phyloP scores from a whole-genome alignment of 2,329 filamentous ascomycete species.

The Nothopassalora personata region DNA sequence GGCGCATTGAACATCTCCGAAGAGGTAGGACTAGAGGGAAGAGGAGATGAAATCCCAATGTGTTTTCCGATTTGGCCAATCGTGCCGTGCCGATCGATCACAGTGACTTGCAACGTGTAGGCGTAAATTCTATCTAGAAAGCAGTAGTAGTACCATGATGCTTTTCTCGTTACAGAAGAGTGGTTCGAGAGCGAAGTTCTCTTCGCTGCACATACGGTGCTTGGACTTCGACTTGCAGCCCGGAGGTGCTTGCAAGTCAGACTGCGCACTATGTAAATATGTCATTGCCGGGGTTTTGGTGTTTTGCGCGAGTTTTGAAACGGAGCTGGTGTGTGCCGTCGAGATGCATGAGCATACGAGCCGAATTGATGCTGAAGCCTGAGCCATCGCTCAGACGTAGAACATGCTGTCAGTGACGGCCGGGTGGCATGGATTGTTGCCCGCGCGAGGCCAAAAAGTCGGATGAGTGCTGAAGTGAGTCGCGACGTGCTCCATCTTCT shows the following conservation, averaged over 20 bases:
- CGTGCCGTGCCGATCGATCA: background rate
- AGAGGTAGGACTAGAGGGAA: background rate
- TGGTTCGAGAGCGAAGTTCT: background rate
- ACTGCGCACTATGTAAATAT: background rate
- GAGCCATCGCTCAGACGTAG: background rate
- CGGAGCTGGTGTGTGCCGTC: background rate
- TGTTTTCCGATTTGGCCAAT: background rate
- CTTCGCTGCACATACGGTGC: background rate
- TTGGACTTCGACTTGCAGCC: slow-evolving; percentile 1
- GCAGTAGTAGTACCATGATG: background rate
- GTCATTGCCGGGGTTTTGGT: too few species aligned
- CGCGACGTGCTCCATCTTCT: background rate
- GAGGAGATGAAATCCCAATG: background rate
- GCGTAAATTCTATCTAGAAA: background rate
- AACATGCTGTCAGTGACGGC: background rate
- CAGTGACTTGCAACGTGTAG: background rate
- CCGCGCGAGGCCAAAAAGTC: background rate
- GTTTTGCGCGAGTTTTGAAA: background rate
- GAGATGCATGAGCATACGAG: too few species aligned
- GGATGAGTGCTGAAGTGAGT: background rate
- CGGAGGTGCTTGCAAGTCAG: background rate
- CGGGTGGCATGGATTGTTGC: background rate
- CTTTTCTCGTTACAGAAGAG: background rate
- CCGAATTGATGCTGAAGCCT: background rate
- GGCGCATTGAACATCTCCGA: too few species aligned